Conservation (phyloP, 192 early-diverging fungal genomes). For the Coemansia umbellata region DNA sequence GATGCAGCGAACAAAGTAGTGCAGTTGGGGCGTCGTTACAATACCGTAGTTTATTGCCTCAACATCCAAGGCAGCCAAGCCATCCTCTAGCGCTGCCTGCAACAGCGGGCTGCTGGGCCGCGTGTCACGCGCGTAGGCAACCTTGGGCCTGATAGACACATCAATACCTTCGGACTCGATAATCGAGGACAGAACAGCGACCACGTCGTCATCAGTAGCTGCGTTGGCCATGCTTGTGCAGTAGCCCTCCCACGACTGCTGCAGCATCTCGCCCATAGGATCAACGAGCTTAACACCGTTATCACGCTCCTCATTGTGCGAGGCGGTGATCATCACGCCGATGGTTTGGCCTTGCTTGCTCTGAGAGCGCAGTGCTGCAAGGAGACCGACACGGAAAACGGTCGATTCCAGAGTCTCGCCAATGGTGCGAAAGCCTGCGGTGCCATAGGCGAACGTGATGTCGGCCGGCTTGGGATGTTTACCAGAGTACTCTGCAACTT, state of each 20-base stretch:
- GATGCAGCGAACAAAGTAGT: conserved; percentile 87
- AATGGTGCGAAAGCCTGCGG: conserved; percentile 95
- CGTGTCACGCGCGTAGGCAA: conserved; percentile 91
- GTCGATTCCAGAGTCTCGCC: conserved; percentile 88
- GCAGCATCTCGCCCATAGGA: conserved; percentile 97
- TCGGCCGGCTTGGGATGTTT: conserved; percentile 68
- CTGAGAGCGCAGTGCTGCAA: conserved; percentile 90
- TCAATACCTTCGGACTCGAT: conserved; percentile 67
- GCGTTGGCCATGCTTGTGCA: conserved; percentile 90
- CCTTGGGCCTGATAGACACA: conserved; percentile 57
- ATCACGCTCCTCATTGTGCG: conserved; percentile 96
- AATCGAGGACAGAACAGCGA: conserved; percentile 62
- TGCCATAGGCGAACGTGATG: conserved; percentile 80
- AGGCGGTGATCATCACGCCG: conserved; percentile 98
- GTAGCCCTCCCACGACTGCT: conserved; percentile 91
- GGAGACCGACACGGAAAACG: conserved; percentile 86
- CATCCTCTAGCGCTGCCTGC: conserved; percentile 75
- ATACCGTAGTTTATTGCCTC: conserved; percentile 77
- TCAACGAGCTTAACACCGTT: conserved; percentile 99
- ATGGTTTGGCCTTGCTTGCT: conserved; percentile 77
- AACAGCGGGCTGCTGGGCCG: conserved; percentile 84
- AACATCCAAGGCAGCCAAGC: conserved; percentile 68
- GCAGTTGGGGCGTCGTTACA: conserved; percentile 94
- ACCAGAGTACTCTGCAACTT: conserved; percentile 52
- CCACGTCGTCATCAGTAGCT: conserved; percentile 57